A percentile compares a stretch with the other conserved stretches of the same genome.
phyloP scores from a whole-genome alignment of 441 rosid species.

The Gossypium schwendimanii region DNA sequence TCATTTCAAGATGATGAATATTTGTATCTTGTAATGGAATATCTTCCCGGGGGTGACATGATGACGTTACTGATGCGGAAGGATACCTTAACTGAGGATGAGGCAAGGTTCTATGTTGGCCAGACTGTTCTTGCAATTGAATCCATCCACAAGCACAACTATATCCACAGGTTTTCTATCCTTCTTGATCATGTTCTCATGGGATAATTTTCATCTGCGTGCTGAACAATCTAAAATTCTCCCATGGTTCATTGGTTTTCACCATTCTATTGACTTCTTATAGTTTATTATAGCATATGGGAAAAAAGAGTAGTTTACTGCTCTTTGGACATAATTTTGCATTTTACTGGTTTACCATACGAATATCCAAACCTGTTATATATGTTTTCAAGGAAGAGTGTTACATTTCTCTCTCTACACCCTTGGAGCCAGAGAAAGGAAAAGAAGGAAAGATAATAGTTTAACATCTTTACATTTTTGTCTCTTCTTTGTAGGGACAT shows the following conservation, averaged over 20 bases:
- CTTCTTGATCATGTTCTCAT: not conserved
- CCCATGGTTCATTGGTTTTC: not conserved
- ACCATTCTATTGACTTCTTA: not conserved
- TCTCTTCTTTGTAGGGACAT: slow-evolving; percentile 38
- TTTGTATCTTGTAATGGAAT: slow-evolving; percentile 43
- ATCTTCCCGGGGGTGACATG: slow-evolving; percentile 50
- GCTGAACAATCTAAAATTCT: not conserved
- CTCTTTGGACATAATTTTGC: not conserved
- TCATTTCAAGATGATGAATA: slow-evolving; percentile 43
- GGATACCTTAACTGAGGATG: slow-evolving; percentile 39
- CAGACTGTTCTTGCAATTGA: slow-evolving; percentile 40
- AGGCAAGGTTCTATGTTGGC: slow-evolving; percentile 37
- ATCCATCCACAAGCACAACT: slow-evolving; percentile 43
- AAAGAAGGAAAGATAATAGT: not conserved
- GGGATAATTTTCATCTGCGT: not conserved
- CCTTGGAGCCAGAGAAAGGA: not conserved
- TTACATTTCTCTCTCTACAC: not conserved
- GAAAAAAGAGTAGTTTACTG: not conserved
- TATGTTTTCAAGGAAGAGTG: not conserved
- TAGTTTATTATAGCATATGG: not conserved
- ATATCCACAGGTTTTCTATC: slow-evolving; percentile 33
- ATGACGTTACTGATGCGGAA: slow-evolving; percentile 43
- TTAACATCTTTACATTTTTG: not conserved
- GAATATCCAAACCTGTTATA: not conserved
- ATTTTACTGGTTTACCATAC: not conserved